Conservation (phyloP, 2,329 filamentous ascomycete species). For the Graphiopsis chlorocephala region DNA sequence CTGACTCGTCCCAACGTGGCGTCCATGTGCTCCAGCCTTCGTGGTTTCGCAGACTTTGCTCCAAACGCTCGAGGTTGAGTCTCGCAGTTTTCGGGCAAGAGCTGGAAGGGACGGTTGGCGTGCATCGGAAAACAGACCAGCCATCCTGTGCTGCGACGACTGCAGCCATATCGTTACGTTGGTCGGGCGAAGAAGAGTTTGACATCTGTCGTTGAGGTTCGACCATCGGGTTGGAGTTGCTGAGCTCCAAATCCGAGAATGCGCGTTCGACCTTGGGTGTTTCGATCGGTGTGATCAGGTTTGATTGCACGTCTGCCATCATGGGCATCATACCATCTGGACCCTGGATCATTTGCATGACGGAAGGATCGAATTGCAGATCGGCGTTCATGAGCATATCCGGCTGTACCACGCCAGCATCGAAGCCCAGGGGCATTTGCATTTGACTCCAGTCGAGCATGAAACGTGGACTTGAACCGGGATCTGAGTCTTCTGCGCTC, state of each 20-base stretch:
- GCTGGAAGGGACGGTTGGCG: conserved; percentile 46
- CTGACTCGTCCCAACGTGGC: conserved; percentile 49
- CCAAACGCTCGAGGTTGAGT: conserved; percentile 51
- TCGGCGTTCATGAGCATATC: conserved; percentile 46
- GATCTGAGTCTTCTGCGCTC: conserved; percentile 41
- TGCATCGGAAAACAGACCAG: conserved; percentile 54
- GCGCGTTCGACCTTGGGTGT: conserved; percentile 47
- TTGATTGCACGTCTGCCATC: conserved; percentile 43
- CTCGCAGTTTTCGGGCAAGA: conserved; percentile 51
- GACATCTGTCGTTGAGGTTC: conserved; percentile 42
- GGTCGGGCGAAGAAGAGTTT: conserved; percentile 26
- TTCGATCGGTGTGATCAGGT: conserved; percentile 46
- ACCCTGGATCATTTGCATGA: conserved; percentile 36
- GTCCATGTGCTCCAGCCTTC: conserved; percentile 53
- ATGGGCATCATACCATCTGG: conserved; percentile 44
- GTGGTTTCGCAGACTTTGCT: conserved; percentile 51
- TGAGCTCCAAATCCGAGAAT: conserved; percentile 47
- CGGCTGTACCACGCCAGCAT: conserved; percentile 40
- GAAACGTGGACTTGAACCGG: conserved; percentile 45
- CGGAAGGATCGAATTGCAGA: conserved; percentile 44
- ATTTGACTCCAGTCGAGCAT: conserved; percentile 51
- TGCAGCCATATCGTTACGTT: conserved; percentile 42
- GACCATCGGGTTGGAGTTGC: conserved; percentile 42
- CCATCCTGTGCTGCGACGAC: conserved; percentile 51
- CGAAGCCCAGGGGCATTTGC: conserved; percentile 45